Percentiles rank a stretch among this genome's conserved stretches.
Conservation (phyloP, 768 basidiomycete genomes). For the Agaricus bisporus region DNA sequence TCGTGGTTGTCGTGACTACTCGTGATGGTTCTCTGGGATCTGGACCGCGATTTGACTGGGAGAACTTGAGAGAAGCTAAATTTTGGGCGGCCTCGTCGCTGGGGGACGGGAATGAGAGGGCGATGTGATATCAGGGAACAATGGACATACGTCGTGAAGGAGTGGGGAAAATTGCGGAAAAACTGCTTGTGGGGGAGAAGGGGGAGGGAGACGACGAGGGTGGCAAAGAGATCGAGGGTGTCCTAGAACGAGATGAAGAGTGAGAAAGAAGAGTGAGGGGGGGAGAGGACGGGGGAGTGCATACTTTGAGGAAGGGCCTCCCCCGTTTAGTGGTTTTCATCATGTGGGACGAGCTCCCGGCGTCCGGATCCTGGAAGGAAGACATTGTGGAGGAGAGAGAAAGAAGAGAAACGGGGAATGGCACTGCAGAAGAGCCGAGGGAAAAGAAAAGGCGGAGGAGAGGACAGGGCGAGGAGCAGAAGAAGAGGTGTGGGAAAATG, state of each 20-base stretch:
- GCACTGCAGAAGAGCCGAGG: constrained; percentile 19
- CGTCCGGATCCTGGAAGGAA: constrained; percentile 31
- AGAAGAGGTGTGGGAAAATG: constrained; percentile 30
- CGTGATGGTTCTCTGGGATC: constrained; percentile 98
- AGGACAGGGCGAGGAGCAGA: constrained; percentile 20
- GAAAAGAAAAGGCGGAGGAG: constrained; percentile 21
- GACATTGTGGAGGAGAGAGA: constrained; percentile 34
- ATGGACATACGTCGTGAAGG: constrained; percentile 84
- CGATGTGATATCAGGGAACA: constrained; percentile 11
- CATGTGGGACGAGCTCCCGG: constrained; percentile 80
- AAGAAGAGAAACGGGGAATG: constrained; percentile 31
- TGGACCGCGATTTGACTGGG: constrained; percentile 96
- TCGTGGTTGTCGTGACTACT: constrained; percentile 98
- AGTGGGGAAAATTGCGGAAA: constrained; percentile 91
- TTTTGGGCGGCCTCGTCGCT: constrained; percentile 96
- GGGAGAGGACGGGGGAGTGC: constrained; percentile 12
- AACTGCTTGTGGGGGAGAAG: constrained; percentile 89
- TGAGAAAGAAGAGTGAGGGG: constrained; percentile 1
- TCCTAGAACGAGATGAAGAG: constrained; percentile 48
- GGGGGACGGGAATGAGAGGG: constrained; percentile 10
- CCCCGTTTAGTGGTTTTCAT: constrained; percentile 99
- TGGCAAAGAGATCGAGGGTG: constrained; percentile 96
- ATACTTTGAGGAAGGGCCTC: constrained; percentile 87
- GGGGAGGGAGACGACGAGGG: constrained; percentile 89
- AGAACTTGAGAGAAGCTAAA: constrained; percentile 93